Percentiles rank a stretch among this genome's conserved stretches.
Evolutionary conservation across 169 alveolate species (phyloP).

Genomic region (Eimeria acervulina): DNA sequence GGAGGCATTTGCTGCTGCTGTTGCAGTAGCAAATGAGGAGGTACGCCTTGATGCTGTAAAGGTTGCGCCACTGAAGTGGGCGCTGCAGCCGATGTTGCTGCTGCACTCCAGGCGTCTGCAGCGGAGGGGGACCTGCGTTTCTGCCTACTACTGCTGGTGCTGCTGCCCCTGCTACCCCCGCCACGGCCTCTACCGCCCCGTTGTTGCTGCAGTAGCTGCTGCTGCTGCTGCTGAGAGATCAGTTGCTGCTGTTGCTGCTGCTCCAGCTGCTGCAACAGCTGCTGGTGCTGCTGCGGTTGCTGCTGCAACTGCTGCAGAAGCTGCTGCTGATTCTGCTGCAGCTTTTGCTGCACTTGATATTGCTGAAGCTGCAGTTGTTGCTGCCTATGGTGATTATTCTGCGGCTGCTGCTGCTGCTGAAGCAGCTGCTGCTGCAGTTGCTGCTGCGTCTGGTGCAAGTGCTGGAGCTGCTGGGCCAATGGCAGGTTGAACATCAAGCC

Average conservation of each 20-base stretch:
- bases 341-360: conserved; percentile 44
- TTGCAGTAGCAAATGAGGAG: conserved; percentile 55
- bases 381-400: conserved; percentile 36
- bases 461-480: conserved; percentile 65
- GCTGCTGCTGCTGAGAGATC: conserved; percentile 19
- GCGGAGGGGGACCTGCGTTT: conserved; percentile 47
- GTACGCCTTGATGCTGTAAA: conserved; percentile 24
- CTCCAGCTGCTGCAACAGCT: conserved; percentile 7
- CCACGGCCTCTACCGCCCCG: conserved; percentile 67
- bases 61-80: conserved; percentile 25
- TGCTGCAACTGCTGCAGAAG: conserved; percentile 53
- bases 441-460: conserved; percentile 66
- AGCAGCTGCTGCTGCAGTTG: conserved; percentile 63
- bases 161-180: conserved; percentile 66
- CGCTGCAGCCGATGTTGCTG: conserved; percentile 51
- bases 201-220: conserved; percentile 1
- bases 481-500: conserved; percentile 64
- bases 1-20: conserved; percentile 70
- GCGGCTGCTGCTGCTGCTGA: conserved; percentile 55
- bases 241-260: conserved; percentile 57
- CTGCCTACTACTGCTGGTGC: conserved; percentile 62
- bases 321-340: conserved; percentile 57
- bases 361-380: conserved; percentile 61
- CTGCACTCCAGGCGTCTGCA: conserved; percentile 58
- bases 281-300: conserved; percentile 34